Evolutionary conservation across 495 filamentous ascomycete species (phyloP).

Genomic region (Parmelia sp.): DNA sequence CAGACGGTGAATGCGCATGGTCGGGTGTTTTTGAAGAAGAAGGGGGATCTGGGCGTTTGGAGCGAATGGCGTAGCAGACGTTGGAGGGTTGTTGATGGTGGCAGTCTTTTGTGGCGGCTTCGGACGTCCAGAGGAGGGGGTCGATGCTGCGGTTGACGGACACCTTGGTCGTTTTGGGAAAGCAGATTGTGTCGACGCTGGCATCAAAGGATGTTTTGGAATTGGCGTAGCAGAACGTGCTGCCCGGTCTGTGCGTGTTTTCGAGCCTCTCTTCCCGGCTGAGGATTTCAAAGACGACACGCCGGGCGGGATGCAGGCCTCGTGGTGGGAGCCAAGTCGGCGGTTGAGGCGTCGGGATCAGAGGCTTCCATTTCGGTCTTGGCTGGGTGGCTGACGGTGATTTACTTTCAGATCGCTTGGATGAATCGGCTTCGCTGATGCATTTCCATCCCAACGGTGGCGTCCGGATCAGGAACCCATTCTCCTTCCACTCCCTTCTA

Average conservation of each 20-base stretch:
- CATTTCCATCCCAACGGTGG: constrained; percentile 5
- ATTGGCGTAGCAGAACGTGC: constrained; percentile 33
- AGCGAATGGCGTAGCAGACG: background rate
- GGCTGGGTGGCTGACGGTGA: background rate
- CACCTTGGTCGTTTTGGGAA: background rate
- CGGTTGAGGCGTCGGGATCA: background rate
- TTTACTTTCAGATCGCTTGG: background rate
- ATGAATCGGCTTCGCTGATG: background rate
- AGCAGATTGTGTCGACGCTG: constrained; percentile 32
- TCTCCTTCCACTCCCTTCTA: background rate
- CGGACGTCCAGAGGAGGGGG: constrained; percentile 1
- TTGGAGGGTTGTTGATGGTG: background rate
- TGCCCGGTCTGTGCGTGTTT: background rate
- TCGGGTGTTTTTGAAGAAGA: background rate
- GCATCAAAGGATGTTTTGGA: constrained; percentile 68
- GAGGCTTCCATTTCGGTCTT: background rate
- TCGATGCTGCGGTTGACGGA: background rate
- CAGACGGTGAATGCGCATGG: background rate
- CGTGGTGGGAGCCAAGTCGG: constrained; percentile 34
- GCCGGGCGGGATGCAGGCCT: constrained; percentile 38
- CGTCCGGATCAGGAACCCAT: constrained; percentile 8
- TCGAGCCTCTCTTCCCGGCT: constrained; percentile 12
- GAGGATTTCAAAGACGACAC: constrained; percentile 22
- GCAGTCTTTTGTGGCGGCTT: constrained; percentile 3
- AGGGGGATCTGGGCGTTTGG: background rate